phyloP scores from a whole-genome alignment of 306 rosid species.

The Bauhinia variegata region DNA sequence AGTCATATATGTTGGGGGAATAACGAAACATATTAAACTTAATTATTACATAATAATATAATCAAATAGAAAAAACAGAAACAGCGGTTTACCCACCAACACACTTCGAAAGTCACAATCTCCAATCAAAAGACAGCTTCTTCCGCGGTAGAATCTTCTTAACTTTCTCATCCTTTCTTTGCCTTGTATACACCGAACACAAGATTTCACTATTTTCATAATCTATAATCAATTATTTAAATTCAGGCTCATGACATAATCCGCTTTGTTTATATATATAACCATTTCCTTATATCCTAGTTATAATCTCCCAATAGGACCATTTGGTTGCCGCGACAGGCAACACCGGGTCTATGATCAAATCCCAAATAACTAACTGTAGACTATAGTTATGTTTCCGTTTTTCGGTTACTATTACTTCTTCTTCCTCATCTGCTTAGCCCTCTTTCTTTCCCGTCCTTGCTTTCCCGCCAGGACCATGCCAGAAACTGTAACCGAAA shows the following conservation, averaged over 20 bases:
- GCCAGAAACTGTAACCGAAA: conserved; percentile 44
- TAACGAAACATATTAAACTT: no score
- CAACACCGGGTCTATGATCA: not conserved
- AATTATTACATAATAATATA: no score
- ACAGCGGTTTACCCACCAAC: conserved; percentile 63
- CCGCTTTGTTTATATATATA: conserved; percentile 1
- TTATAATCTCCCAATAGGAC: not conserved
- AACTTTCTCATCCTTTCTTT: conserved; percentile 45
- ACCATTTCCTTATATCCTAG: not conserved
- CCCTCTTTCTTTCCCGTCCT: conserved; percentile 54
- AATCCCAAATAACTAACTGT: conserved; percentile 42
- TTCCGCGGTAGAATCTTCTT: conserved; percentile 66
- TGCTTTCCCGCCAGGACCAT: conserved; percentile 68
- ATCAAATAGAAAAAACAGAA: conserved; percentile 9
- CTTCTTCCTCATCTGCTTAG: conserved; percentile 32
- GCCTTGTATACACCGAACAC: conserved; percentile 41
- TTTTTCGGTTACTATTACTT: conserved; percentile 41
- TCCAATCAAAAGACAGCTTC: conserved; percentile 41
- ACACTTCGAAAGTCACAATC: conserved; percentile 56
- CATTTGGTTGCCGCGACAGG: not conserved
- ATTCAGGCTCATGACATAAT: conserved; percentile 17
- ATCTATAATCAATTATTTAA: conserved; percentile 14
- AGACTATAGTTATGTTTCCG: conserved; percentile 47
- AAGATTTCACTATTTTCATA: conserved; percentile 27
- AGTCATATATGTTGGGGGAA: no score